Conservation (phyloP, 805 yeast genomes). For the Naumovozyma castellii region DNA sequence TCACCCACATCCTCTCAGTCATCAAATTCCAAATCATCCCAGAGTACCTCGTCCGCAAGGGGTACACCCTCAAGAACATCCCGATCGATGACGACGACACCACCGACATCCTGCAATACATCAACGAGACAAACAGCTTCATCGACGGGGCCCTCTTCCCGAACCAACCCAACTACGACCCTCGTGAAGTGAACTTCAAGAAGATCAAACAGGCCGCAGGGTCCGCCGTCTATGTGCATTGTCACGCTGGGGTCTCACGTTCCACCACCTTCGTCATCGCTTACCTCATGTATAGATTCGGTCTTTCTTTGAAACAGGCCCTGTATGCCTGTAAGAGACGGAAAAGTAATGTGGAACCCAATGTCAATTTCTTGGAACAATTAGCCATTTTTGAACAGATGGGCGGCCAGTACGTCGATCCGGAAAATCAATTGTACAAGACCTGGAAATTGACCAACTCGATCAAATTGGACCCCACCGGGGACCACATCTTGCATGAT, state of each 20-base stretch:
- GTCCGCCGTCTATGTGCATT: slow-evolving; percentile 47
- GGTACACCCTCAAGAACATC: slow-evolving; percentile 49
- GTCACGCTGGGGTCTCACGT: slow-evolving; percentile 90
- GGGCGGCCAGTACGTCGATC: slow-evolving; percentile 29
- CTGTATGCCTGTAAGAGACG: slow-evolving; percentile 66
- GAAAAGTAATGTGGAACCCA: slow-evolving; percentile 56
- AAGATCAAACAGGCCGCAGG: slow-evolving; percentile 33
- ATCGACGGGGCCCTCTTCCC: slow-evolving; percentile 56
- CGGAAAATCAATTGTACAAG: slow-evolving; percentile 31
- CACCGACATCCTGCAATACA: slow-evolving; percentile 52
- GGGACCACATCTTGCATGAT: slow-evolving; percentile 22
- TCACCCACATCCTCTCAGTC: slow-evolving; percentile 66
- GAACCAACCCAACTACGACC: slow-evolving; percentile 27
- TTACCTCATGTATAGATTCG: slow-evolving; percentile 73
- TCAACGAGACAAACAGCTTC: slow-evolving; percentile 54
- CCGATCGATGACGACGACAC: slow-evolving; percentile 64
- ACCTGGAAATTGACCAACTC: slow-evolving; percentile 35
- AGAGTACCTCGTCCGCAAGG: slow-evolving; percentile 33
- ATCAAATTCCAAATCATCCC: slow-evolving; percentile 55
- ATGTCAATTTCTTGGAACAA: slow-evolving; percentile 65
- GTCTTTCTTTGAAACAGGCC: slow-evolving; percentile 51
- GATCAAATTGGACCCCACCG: slow-evolving; percentile 35
- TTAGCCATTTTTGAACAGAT: slow-evolving; percentile 48
- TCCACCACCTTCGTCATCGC: slow-evolving; percentile 82
- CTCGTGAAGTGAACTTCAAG: slow-evolving; percentile 23